Percentiles rank a stretch among this genome's conserved stretches.
phyloP scores from a whole-genome alignment of 805 yeast genomes.

The Saccharomycopsis capsularis region DNA sequence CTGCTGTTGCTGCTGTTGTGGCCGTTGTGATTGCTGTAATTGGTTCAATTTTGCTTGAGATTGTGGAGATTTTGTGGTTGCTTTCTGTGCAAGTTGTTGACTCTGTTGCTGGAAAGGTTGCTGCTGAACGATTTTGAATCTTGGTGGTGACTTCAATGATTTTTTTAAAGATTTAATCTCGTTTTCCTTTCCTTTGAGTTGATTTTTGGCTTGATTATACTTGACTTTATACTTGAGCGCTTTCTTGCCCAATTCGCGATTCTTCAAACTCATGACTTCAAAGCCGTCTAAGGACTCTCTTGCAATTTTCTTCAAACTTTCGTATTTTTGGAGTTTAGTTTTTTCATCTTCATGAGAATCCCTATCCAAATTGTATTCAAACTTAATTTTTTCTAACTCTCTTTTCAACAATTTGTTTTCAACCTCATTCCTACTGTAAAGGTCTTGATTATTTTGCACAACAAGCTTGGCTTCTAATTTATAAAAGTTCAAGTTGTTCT shows the following conservation, averaged over 20 bases:
- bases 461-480: constrained; percentile 16
- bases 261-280: constrained; percentile 8
- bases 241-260: constrained; percentile 14
- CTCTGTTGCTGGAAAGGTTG: neutral
- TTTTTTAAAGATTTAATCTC: constrained; percentile 13
- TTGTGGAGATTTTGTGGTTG: neutral
- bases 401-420: constrained; percentile 37
- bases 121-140: constrained; percentile 11
- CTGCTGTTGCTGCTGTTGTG: constrained; percentile 2
- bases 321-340: constrained; percentile 7
- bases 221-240: constrained; percentile 21
- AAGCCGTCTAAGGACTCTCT: constrained; percentile 9
- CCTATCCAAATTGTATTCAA: constrained; percentile 1
- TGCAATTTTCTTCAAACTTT: constrained; percentile 13
- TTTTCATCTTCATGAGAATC: neutral
- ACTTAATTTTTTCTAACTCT: constrained; percentile 26
- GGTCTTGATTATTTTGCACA: constrained; percentile 13
- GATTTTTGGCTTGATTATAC: constrained; percentile 16
- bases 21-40: neutral
- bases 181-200: constrained; percentile 9
- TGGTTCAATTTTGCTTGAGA: neutral
- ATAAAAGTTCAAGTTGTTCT: constrained; percentile 9
- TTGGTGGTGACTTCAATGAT: constrained; percentile 7
- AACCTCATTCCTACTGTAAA: constrained; percentile 35
- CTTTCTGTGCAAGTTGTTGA: neutral